phyloP scores from a whole-genome alignment of 495 filamentous ascomycete genomes.

The Hypoxylon trugodes region DNA sequence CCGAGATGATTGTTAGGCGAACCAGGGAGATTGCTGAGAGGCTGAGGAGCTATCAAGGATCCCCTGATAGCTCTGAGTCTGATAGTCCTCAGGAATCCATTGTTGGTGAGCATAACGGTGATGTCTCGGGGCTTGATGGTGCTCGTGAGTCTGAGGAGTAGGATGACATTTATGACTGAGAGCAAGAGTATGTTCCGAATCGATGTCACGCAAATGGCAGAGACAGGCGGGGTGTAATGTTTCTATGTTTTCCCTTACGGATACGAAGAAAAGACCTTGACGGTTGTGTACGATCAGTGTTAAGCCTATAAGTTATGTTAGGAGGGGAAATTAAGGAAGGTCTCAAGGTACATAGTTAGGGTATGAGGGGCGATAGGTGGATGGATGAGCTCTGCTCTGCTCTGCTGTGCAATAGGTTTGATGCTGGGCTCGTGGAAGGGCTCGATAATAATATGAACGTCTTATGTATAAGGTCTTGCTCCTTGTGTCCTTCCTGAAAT shows the following conservation, averaged over 20 bases:
- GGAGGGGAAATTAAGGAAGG: not conserved
- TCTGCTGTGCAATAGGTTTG: too few relatives aligned
- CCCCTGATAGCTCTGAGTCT: too few relatives aligned
- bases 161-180: too few relatives aligned
- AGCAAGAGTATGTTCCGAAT: too few relatives aligned
- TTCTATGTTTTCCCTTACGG: not conserved
- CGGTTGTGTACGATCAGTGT: conserved; percentile 21
- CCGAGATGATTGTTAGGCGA: conserved; percentile 11
- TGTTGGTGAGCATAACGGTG: not conserved
- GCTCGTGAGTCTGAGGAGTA: too few relatives aligned
- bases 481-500: too few relatives aligned
- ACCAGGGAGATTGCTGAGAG: conserved; percentile 16
- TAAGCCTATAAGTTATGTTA: not conserved
- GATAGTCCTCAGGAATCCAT: not conserved
- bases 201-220: too few relatives aligned
- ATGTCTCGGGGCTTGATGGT: too few relatives aligned
- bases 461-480: not conserved
- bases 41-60: too few relatives aligned
- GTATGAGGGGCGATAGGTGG: not conserved
- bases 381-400: not conserved
- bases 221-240: not conserved
- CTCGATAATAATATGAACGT: conserved; percentile 10
- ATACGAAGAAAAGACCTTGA: not conserved
- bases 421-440: too few relatives aligned
- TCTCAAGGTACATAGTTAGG: conserved; percentile 3